Conservation (phyloP, 31 red algal genomes). For the Porphyra umbilicalis region DNA sequence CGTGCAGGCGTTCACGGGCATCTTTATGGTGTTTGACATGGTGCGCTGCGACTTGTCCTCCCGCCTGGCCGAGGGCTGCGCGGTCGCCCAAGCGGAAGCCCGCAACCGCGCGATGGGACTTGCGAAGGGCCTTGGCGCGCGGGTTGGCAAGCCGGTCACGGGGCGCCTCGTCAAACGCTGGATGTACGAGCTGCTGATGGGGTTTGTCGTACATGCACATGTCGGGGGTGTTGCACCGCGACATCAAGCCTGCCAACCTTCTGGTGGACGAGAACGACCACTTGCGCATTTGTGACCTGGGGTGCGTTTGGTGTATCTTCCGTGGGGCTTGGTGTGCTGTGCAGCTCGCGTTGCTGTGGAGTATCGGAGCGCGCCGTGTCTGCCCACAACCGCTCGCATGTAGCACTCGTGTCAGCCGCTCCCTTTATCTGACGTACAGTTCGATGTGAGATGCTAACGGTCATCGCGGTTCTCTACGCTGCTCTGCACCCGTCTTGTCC, state of each 20-base stretch:
- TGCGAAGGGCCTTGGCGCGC: neutral
- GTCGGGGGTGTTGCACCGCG: constrained; percentile 77
- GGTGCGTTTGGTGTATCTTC: constrained; percentile 5
- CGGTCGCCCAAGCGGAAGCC: neutral
- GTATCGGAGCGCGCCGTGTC: too few relatives aligned
- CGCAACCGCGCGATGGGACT: neutral
- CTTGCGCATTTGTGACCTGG: constrained; percentile 86
- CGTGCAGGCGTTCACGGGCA: constrained; percentile 11
- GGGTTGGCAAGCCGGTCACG: neutral
- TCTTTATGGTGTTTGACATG: constrained; percentile 25
- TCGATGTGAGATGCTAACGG: too few relatives aligned
- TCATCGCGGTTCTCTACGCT: too few relatives aligned
- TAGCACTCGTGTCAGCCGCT: too few relatives aligned
- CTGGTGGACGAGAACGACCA: constrained; percentile 52
- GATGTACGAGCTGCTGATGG: constrained; percentile 1
- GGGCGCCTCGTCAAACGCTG: neutral
- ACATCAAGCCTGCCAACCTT: constrained; percentile 57
- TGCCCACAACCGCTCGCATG: too few relatives aligned
- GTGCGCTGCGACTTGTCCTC: constrained; percentile 8
- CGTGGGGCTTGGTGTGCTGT: too few relatives aligned
- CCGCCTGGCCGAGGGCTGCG: neutral
- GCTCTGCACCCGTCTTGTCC: too few relatives aligned
- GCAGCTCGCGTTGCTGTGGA: too few relatives aligned
- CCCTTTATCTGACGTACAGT: too few relatives aligned
- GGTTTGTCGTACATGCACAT: constrained; percentile 66